phyloP scores from a whole-genome alignment of 2,329 filamentous ascomycete species.

The Fusarium gaditjirri region DNA sequence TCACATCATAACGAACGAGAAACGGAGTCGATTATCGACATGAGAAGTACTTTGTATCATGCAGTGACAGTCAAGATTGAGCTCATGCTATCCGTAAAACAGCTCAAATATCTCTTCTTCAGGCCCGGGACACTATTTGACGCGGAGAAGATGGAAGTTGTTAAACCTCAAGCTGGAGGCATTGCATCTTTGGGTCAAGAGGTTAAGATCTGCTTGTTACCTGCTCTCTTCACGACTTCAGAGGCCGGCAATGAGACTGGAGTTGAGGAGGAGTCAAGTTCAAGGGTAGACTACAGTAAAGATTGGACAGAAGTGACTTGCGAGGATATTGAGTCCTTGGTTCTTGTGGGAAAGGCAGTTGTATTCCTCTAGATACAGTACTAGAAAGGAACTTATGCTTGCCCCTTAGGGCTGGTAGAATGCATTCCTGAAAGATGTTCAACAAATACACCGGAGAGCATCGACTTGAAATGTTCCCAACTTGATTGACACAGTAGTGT shows the following conservation, averaged over 20 bases:
- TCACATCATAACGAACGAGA: rapidly evolving
- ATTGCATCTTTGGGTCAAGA: rapidly evolving
- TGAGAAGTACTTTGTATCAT: rapidly evolving
- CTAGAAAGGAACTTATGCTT: rapidly evolving
- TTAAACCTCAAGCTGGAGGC: neutral
- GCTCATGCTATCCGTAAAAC: neutral
- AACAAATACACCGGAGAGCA: too few species aligned
- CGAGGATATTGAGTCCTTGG: rapidly evolving
- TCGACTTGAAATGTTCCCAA: too few species aligned
- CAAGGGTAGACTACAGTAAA: rapidly evolving
- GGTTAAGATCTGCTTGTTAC: rapidly evolving
- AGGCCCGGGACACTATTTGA: rapidly evolving
- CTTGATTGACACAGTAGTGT: too few species aligned
- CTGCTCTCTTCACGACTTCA: rapidly evolving
- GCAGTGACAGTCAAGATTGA: neutral
- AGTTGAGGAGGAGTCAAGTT: rapidly evolving
- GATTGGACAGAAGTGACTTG: rapidly evolving
- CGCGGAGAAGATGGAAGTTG: rapidly evolving
- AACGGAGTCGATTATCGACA: rapidly evolving
- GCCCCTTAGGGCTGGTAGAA: too few species aligned
- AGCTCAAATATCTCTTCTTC: rapidly evolving
- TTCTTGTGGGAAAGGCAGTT: neutral
- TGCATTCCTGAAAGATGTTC: too few species aligned
- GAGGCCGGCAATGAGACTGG: rapidly evolving
- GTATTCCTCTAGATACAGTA: rapidly evolving